Conservation (phyloP, 2,329 filamentous ascomycete genomes). For the Colletotrichum abscissum region DNA sequence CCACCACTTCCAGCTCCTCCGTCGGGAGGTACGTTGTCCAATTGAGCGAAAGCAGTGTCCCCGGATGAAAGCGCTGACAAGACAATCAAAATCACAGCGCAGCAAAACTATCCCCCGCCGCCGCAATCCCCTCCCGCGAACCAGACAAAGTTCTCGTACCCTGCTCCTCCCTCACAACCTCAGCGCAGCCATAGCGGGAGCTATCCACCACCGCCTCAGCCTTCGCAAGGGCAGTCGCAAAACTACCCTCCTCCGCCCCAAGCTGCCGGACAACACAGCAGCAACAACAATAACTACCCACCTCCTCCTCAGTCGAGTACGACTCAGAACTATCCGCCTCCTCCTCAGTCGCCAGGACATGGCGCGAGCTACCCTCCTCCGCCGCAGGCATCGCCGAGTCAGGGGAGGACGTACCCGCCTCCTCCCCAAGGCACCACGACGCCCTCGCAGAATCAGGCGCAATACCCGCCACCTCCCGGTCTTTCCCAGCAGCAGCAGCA, state of each 20-base stretch:
- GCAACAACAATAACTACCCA: constrained; percentile 42
- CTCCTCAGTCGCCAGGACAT: constrained; percentile 36
- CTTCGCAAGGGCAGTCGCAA: neutral
- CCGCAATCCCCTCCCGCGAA: constrained; percentile 60
- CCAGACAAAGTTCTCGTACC: constrained; percentile 57
- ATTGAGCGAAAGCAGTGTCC: neutral
- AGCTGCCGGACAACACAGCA: constrained; percentile 32
- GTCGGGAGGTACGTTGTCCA: constrained; percentile 24
- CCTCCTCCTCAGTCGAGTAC: constrained; percentile 44
- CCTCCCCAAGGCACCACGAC: constrained; percentile 37
- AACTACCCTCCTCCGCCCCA: constrained; percentile 46
- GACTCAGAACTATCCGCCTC: constrained; percentile 43
- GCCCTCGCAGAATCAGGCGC: constrained; percentile 38
- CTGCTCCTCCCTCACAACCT: constrained; percentile 49
- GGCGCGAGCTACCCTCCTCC: constrained; percentile 26
- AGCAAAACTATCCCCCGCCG: constrained; percentile 58
- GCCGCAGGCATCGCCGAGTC: constrained; percentile 28
- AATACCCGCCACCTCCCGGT: constrained; percentile 46
- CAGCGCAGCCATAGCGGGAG: constrained; percentile 38
- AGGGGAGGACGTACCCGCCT: constrained; percentile 35
- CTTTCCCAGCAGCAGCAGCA: constrained; percentile 40
- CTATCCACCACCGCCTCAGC: constrained; percentile 46
- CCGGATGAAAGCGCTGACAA: constrained; percentile 14
- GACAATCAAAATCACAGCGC: constrained; percentile 29
- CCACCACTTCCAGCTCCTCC: constrained; percentile 24